Conservation (phyloP, 176 grass and related monocot species). For the Avena eriantha region DNA sequence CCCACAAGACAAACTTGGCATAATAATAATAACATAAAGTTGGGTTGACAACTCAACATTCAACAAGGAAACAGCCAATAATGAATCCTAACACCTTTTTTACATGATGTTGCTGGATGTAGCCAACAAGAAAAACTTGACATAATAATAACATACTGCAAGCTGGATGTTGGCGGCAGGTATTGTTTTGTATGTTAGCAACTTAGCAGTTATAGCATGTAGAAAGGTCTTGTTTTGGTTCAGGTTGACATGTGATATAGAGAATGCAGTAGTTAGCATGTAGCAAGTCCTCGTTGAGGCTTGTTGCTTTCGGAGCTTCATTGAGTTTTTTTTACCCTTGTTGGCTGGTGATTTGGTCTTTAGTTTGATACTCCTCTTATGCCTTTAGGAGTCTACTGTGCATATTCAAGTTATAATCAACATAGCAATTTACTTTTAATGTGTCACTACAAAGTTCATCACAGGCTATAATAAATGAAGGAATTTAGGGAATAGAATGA, state of each 20-base stretch:
- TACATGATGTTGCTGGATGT: not conserved
- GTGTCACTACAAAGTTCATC: not conserved
- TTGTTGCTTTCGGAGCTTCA: not conserved
- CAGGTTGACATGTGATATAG: slow-evolving; percentile 10
- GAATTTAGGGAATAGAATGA: not conserved
- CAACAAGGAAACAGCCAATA: not conserved
- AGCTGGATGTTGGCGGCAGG: not conserved
- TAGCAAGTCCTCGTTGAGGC: not conserved
- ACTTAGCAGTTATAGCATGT: not conserved
- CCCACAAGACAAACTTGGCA: slow-evolving; percentile 1
- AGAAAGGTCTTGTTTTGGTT: slow-evolving; percentile 1
- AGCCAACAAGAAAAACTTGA: no score
- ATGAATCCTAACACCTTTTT: not conserved
- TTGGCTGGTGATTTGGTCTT: not conserved
- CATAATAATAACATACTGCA: not conserved
- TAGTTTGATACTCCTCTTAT: not conserved
- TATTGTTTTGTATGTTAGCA: slow-evolving; percentile 12
- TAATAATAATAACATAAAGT: slow-evolving; percentile 21
- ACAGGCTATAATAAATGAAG: not conserved
- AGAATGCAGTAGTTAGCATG: not conserved
- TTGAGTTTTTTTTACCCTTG: not conserved
- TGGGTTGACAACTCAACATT: slow-evolving; percentile 16
- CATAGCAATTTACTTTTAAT: not conserved
- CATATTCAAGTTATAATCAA: not conserved
- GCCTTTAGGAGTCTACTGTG: not conserved